Evolutionary conservation across 441 rosid species (phyloP).

Genomic region (Caryocar brasiliense): DNA sequence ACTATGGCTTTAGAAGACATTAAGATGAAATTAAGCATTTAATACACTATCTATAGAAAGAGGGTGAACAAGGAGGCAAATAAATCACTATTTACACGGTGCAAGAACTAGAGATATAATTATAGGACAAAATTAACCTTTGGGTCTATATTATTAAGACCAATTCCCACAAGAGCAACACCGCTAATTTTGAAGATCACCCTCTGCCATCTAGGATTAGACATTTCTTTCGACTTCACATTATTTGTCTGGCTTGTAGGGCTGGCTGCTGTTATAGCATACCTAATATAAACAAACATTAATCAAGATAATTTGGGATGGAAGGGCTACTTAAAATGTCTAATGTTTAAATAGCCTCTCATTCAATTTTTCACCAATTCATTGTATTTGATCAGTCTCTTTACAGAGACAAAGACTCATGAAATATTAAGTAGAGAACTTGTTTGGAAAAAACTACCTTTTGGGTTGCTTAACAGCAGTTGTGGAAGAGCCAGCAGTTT

Average conservation of each 20-base stretch:
- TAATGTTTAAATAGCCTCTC: too few relatives aligned
- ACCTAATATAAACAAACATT: slow-evolving; percentile 24
- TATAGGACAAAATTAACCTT: slow-evolving; percentile 39
- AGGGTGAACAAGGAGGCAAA: not conserved
- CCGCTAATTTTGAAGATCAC: slow-evolving; percentile 81
- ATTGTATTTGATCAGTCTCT: too few relatives aligned
- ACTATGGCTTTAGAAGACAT: too few relatives aligned
- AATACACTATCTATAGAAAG: too few relatives aligned
- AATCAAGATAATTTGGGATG: too few relatives aligned
- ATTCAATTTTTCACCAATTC: too few relatives aligned
- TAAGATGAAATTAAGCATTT: too few relatives aligned
- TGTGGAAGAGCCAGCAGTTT: slow-evolving; percentile 25
- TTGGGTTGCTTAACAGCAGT: slow-evolving; percentile 37
- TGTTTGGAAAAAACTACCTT: slow-evolving; percentile 28
- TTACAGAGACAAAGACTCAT: too few relatives aligned
- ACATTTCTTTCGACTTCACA: slow-evolving; percentile 32
- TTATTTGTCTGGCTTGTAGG: slow-evolving; percentile 32
- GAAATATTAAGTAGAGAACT: not conserved
- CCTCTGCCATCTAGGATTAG: slow-evolving; percentile 69
- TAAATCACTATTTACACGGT: not conserved
- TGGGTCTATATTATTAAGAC: slow-evolving; percentile 66
- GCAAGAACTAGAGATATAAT: not conserved
- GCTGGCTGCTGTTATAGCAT: slow-evolving; percentile 16
- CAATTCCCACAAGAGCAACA: slow-evolving; percentile 58
- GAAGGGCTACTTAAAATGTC: not conserved